Evolutionary conservation across 352 stramenopile species (phyloP).

Genomic region (Globisporangium abappressorium): DNA sequence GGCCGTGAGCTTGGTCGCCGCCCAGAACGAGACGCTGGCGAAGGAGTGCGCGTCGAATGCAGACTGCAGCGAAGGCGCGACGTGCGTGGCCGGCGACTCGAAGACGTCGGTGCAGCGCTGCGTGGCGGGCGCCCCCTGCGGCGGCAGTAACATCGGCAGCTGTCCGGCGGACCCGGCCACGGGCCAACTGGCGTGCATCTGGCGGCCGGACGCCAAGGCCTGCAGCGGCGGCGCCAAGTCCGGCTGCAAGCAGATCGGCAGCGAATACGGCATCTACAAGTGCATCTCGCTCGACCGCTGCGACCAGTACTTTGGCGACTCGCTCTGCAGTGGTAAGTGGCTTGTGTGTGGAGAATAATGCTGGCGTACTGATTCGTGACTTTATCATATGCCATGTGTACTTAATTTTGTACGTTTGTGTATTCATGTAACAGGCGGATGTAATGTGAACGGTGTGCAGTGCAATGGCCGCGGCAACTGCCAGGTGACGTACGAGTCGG

Average conservation of each 20-base stretch:
- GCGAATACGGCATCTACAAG: conserved; percentile 64
- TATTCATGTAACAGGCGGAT: conserved; percentile 23
- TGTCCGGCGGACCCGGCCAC: conserved; percentile 57
- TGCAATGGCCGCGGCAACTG: conserved; percentile 74
- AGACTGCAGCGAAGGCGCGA: conserved; percentile 62
- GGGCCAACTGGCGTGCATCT: conserved; percentile 72
- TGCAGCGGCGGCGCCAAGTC: conserved; percentile 12
- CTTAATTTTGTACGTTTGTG: neutral
- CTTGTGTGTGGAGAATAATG: neutral
- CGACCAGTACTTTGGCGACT: conserved; percentile 59
- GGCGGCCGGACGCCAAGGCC: conserved; percentile 27
- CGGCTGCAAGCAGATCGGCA: conserved; percentile 31
- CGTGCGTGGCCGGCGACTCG: conserved; percentile 75
- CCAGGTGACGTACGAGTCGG: conserved; percentile 26
- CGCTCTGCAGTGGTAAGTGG: conserved; percentile 53
- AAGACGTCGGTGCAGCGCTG: conserved; percentile 58
- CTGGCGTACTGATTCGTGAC: conserved; percentile 8
- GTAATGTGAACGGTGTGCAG: conserved; percentile 41
- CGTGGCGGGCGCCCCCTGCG: conserved; percentile 55
- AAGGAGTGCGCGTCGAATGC: conserved; percentile 52
- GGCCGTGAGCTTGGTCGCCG: neutral
- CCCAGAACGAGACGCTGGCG: conserved; percentile 28
- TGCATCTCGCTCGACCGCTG: conserved; percentile 76
- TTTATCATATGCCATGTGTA: neutral
- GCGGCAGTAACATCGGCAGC: conserved; percentile 39